Conservation (phyloP, 179 eudicot genomes). For the Pouteria campechiana region DNA sequence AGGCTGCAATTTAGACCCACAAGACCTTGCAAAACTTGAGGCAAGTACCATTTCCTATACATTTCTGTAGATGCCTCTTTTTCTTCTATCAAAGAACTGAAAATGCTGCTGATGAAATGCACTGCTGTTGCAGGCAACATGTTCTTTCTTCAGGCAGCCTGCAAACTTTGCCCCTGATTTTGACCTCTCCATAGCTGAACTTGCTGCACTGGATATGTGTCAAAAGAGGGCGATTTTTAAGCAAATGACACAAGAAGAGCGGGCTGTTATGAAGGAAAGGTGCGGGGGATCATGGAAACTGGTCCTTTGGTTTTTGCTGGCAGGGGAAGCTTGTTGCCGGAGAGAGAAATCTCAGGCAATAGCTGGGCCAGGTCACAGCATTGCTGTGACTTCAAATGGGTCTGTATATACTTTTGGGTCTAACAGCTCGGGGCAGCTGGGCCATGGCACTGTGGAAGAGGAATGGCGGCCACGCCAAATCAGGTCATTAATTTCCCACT, state of each 20-base stretch:
- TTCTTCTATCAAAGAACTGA: constrained; percentile 28
- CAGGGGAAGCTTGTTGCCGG: constrained; percentile 71
- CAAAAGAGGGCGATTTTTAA: constrained; percentile 69
- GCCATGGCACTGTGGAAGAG: constrained; percentile 64
- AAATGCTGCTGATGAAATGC: constrained; percentile 68
- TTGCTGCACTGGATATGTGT: constrained; percentile 91
- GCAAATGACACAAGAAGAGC: constrained; percentile 52
- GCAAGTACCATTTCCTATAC: constrained; percentile 37
- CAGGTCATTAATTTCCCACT: constrained; percentile 30
- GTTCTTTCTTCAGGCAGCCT: constrained; percentile 83
- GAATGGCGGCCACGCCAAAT: constrained; percentile 66
- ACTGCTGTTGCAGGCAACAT: constrained; percentile 60
- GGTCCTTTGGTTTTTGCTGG: constrained; percentile 72
- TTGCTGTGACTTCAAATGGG: constrained; percentile 74
- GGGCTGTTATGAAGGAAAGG: constrained; percentile 34
- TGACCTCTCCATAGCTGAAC: constrained; percentile 70
- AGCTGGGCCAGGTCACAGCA: constrained; percentile 89
- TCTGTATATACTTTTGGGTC: constrained; percentile 80
- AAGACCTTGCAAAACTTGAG: constrained; percentile 87
- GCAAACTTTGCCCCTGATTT: constrained; percentile 75
- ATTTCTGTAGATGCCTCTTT: neutral
- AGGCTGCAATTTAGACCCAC: constrained; percentile 61
- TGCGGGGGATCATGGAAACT: constrained; percentile 98
- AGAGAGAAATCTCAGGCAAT: constrained; percentile 86
- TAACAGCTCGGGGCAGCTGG: constrained; percentile 87